These are phyloP conservation scores for Lecanicillium sp. DNA, from an alignment of 2,329 filamentous ascomycete genomes.

Conservation along the genomic window DNA sequence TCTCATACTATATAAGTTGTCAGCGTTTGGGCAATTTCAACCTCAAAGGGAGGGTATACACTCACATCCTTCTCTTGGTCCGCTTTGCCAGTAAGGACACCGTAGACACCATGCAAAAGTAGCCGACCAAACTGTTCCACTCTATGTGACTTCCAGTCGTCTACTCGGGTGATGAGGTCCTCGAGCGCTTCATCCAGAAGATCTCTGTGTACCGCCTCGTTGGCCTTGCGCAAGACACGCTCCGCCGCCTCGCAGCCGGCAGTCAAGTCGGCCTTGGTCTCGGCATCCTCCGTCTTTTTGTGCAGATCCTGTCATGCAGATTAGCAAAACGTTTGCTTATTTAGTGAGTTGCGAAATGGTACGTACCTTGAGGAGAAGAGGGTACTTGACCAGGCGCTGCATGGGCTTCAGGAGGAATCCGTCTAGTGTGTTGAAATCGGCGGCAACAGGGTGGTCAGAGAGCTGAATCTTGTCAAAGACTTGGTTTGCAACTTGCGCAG, in stretches of 20 bases:
- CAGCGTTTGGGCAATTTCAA: conserved; percentile 5
- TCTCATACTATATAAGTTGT: conserved; percentile 66
- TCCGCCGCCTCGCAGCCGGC: conserved; percentile 75
- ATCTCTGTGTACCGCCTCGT: conserved; percentile 84
- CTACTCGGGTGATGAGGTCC: conserved; percentile 74
- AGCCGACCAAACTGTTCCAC: conserved; percentile 88
- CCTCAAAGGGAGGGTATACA: conserved; percentile 12
- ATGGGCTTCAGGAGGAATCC: conserved; percentile 95
- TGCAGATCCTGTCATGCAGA: conserved; percentile 52
- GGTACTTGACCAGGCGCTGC: conserved; percentile 91
- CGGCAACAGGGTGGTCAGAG: conserved; percentile 71
- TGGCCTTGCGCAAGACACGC: conserved; percentile 73
- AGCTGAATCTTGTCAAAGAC: conserved; percentile 80
- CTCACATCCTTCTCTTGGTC: conserved; percentile 85
- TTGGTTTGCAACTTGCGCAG: conserved; percentile 72
- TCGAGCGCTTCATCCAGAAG: conserved; percentile 74
- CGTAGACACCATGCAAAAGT: conserved; percentile 81
- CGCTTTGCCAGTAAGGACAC: conserved; percentile 80
- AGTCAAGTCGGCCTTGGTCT: conserved; percentile 62
- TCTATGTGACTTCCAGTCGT: conserved; percentile 93
- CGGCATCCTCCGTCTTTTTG: conserved; percentile 73
- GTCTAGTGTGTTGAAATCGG: conserved; percentile 78
- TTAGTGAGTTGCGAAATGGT: conserved; percentile 2
- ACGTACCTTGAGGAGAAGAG: conserved; percentile 61
- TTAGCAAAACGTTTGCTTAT: background rate